Evolutionary conservation across 2,329 filamentous ascomycete genomes (phyloP).

Genomic region (Paraphaeosphaeria minitans): DNA sequence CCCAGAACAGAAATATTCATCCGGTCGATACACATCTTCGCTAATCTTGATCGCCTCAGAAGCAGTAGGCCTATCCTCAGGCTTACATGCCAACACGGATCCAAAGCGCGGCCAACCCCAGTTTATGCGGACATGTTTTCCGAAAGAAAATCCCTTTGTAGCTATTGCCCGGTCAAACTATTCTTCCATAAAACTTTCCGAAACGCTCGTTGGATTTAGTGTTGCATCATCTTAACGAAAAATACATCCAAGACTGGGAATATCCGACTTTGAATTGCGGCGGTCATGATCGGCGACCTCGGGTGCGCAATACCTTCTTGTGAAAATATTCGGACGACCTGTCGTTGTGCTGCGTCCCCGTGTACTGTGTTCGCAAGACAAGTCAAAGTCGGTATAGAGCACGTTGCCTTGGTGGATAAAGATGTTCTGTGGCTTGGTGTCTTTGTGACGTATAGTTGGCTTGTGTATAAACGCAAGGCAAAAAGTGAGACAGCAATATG

Average conservation of each 20-base stretch:
- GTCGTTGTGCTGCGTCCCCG: slow-evolving; percentile 19
- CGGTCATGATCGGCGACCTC: slow-evolving; percentile 21
- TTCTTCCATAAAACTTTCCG: background rate
- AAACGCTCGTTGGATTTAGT: background rate
- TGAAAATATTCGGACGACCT: slow-evolving; percentile 13
- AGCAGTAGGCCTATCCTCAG: background rate
- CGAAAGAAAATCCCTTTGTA: background rate
- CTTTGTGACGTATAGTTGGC: slow-evolving; percentile 25
- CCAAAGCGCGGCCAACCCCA: background rate
- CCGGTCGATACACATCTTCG: too few species aligned
- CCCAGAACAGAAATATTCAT: too few species aligned
- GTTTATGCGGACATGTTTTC: too few species aligned
- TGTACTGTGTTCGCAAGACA: slow-evolving; percentile 19
- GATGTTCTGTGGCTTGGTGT: slow-evolving; percentile 30
- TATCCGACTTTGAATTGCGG: slow-evolving; percentile 20
- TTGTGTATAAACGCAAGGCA: slow-evolving; percentile 25
- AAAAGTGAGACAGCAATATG: too few species aligned
- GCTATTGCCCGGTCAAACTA: background rate
- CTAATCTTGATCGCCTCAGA: too few species aligned
- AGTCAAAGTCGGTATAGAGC: slow-evolving; percentile 30
- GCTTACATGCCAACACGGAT: background rate
- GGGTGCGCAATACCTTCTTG: slow-evolving; percentile 22
- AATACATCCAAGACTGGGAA: slow-evolving; percentile 19
- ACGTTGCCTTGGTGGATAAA: slow-evolving; percentile 21
- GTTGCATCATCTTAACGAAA: slow-evolving; percentile 15